phyloP scores from a whole-genome alignment of 1,284 basidiomycete genomes.

The Inonotus obliquus region DNA sequence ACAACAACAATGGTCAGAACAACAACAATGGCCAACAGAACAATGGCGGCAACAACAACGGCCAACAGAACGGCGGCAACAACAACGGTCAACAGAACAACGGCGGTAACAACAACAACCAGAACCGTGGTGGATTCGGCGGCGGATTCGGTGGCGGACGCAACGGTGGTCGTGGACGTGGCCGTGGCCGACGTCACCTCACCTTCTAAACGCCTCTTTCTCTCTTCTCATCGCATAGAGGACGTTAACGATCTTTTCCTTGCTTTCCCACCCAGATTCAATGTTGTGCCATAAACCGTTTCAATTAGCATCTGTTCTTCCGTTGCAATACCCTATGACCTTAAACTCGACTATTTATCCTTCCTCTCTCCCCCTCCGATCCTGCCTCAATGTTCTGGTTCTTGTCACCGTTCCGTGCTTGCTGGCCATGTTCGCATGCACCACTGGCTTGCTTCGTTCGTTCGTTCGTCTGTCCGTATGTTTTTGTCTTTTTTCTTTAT shows the following conservation, averaged over 20 bases:
- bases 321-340: not conserved
- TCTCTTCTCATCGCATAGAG: not conserved
- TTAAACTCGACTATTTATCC: not conserved
- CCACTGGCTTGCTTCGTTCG: not conserved
- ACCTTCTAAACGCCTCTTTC: not conserved
- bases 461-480: not conserved
- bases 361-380: not conserved
- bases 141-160: slow-evolving; percentile 16
- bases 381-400: too few species aligned
- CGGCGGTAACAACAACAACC: not conserved
- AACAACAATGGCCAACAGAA: slow-evolving; percentile 1
- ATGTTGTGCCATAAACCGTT: not conserved
- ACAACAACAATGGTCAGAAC: slow-evolving; percentile 4
- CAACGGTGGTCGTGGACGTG: slow-evolving; percentile 6
- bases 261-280: not conserved
- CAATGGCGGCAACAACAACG: not conserved
- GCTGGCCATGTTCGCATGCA: not conserved
- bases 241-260: not conserved
- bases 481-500: not conserved
- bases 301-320: not conserved
- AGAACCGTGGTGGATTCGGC: not conserved
- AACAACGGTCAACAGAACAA: slow-evolving; percentile 16
- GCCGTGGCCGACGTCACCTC: slow-evolving; percentile 15
- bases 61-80: not conserved
- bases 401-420: too few species aligned